Base-by-base conservation (phyloP, 495 filamentous ascomycete species). In the Podospora fimiseda region DNA sequence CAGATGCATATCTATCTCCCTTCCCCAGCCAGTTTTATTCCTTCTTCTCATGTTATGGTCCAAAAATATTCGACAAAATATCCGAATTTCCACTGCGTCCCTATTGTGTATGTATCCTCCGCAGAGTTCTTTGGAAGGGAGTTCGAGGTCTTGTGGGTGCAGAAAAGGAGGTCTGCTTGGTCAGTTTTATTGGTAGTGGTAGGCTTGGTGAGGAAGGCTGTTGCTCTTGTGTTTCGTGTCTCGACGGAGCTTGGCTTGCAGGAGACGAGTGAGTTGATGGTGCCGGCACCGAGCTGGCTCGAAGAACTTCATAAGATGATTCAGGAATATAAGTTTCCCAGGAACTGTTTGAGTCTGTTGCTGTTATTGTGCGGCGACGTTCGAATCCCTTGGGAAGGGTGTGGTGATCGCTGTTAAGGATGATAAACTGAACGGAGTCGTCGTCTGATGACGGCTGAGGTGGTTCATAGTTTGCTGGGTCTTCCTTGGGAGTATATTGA, bases 321-420 rank as follows among this genome's bases (percentile, higher is more conserved):
- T 50, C 48, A 13, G 48, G 36, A 1, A 43, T 18, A 20, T 50
- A 50, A 14, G 48, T 50, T 40, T 50, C 48, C 48, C 48, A 50
- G 14, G 22, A 20, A 1, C 14, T 15, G 1, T 24, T 16, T 27
- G 27, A 20, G 19, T 23, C 37, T 42, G 37, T 1, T 24, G n/a
- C 19, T 22, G 27, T 33, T 38, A 13, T 6, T 43, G 18, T 50
- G 15, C 13, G 2, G 20, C 14, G 14, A 1, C 3, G 11, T 11
- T 11, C 11, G 27, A 6, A 33, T 4, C 39, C 6, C 3, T 41
- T n/a, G 5, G 39, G 39, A n/a, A n/a, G 6, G 16, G 5, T 18
- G 39, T n/a, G n/a, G n/a, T n/a, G n/a, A n/a, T 41, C 39, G 14
- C 39, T 41, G 11, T 14, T 18, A 5, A n/a, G 39, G 39, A 41